Evolutionary conservation across 2,329 filamentous ascomycete genomes (phyloP), one percentile per base, ranked within the genome.

Genomic region (Cadophora luteo-olivacea): DNA sequence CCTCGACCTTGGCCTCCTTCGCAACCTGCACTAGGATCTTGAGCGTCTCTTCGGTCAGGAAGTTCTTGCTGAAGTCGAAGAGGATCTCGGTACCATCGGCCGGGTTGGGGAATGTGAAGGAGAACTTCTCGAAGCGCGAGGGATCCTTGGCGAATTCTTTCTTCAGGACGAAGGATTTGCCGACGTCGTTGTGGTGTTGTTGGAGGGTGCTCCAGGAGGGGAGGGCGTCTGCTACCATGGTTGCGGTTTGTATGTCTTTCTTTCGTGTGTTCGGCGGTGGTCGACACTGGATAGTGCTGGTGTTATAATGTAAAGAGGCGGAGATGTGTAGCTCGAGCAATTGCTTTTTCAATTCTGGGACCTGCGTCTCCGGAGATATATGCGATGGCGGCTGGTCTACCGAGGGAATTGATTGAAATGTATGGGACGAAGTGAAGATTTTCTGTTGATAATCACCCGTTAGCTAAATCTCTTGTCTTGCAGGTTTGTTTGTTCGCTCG

Each of bases 21-120:
- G 96, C 96, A 33, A 99, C 89, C 84, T 97, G 91, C 77, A 97
- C 86, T 65, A 99, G 88, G 61, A 97, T 87, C 73, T 91, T 86
- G 63, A 98, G 85, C 4, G 95, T 98, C 83, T 98, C 94, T 75
- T 97, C 92, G 71, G 92, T 96, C 77, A 98, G 81, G 82, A 99
- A 94, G 88, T 99, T 99, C 89, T 99, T 99, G 85, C 92, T 96
- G 84, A 97, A 99, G 83, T 99, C 96, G 82, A 98, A 99, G 72
- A 99, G 88, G 77, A 97, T 96, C 73, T 97, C 93, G 75, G 89
- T 90, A 77, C 86, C 87, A 78, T 97, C 92, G 74, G 92, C 90
- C 64, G 87, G 81, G 82, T 93, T 94, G 36, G 87, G 84, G 82
- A 98, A 97, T 78, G 88, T 93, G 80, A 90, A 92, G 79, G 90